Conservation (phyloP, 2,329 filamentous ascomycete genomes). For the Sporothrix dimorphospora region DNA sequence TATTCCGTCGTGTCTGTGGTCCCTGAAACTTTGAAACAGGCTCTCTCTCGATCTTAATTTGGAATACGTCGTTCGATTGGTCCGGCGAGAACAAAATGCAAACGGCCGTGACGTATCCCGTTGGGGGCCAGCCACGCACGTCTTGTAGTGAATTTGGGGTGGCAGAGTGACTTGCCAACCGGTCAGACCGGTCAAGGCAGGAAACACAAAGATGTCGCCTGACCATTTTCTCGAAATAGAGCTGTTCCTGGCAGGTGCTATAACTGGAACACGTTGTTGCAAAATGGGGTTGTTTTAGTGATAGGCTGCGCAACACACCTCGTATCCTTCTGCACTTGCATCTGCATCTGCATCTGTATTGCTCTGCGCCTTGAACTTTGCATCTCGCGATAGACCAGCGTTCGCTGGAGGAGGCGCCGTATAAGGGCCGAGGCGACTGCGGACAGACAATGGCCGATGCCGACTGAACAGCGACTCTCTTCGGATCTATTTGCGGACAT, state of each 20-base stretch:
- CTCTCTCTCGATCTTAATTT: conserved; percentile 7
- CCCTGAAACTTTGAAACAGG: background rate
- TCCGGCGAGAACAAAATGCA: background rate
- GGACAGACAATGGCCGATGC: background rate
- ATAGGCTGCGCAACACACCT: background rate
- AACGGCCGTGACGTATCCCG: conserved; percentile 2
- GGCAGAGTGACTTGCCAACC: background rate
- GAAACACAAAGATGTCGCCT: conserved; percentile 7
- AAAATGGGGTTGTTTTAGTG: background rate
- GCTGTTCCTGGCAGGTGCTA: background rate
- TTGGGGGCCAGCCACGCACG: background rate
- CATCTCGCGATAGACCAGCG: background rate
- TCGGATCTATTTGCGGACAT: background rate
- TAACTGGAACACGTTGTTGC: conserved; percentile 1
- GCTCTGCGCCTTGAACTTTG: background rate
- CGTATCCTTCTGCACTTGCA: background rate
- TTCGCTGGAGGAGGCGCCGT: background rate
- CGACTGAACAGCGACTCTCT: background rate
- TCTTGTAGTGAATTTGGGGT: background rate
- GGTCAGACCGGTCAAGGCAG: background rate
- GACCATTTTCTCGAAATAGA: conserved; percentile 9
- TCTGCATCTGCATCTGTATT: background rate
- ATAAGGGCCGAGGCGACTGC: conserved; percentile 4
- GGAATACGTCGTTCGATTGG: background rate
- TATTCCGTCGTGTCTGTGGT: background rate